A percentile compares a stretch with the other conserved stretches of the same genome.
Conservation (phyloP, 768 basidiomycete genomes). For the Aureoboletus auriporus region DNA sequence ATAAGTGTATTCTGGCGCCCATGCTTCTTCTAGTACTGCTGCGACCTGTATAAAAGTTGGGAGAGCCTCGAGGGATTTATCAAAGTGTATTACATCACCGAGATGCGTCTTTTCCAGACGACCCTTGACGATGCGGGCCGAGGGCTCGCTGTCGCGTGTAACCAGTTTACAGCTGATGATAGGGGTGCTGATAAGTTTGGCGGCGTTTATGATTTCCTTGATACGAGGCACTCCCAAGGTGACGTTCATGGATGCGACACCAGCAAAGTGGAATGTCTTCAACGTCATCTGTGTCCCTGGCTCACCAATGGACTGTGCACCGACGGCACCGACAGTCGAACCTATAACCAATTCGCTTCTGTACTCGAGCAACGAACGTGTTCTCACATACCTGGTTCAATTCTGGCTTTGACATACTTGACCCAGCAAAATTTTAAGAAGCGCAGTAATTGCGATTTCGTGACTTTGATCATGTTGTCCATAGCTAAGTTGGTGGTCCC, state of each 20-base stretch:
- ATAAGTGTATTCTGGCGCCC: slow-evolving; percentile 90
- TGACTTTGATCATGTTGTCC: slow-evolving; percentile 90
- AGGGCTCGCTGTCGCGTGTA: slow-evolving; percentile 79
- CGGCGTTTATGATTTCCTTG: slow-evolving; percentile 99
- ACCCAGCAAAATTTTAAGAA: slow-evolving; percentile 90
- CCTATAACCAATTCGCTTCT: slow-evolving; percentile 39
- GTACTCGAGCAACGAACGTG: not conserved
- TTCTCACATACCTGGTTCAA: slow-evolving; percentile 73
- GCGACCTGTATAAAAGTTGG: slow-evolving; percentile 59
- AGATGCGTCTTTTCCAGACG: slow-evolving; percentile 92
- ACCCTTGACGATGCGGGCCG: slow-evolving; percentile 96
- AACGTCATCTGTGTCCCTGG: slow-evolving; percentile 99
- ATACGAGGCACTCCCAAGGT: slow-evolving; percentile 99
- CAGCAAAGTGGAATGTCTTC: slow-evolving; percentile 99
- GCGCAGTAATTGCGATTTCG: slow-evolving; percentile 66
- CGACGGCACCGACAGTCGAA: slow-evolving; percentile 97
- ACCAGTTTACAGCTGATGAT: slow-evolving; percentile 97
- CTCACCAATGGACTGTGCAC: slow-evolving; percentile 98
- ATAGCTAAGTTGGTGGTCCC: slow-evolving; percentile 69
- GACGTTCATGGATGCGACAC: slow-evolving; percentile 99
- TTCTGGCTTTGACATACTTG: slow-evolving; percentile 91
- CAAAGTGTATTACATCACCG: slow-evolving; percentile 65
- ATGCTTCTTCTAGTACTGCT: slow-evolving; percentile 90
- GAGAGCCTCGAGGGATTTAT: not conserved
- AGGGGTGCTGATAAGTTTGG: slow-evolving; percentile 95